These are phyloP conservation scores for Zymoseptoria passerinii DNA, from an alignment of 2,329 filamentous ascomycete species.

Conservation along the genomic window DNA sequence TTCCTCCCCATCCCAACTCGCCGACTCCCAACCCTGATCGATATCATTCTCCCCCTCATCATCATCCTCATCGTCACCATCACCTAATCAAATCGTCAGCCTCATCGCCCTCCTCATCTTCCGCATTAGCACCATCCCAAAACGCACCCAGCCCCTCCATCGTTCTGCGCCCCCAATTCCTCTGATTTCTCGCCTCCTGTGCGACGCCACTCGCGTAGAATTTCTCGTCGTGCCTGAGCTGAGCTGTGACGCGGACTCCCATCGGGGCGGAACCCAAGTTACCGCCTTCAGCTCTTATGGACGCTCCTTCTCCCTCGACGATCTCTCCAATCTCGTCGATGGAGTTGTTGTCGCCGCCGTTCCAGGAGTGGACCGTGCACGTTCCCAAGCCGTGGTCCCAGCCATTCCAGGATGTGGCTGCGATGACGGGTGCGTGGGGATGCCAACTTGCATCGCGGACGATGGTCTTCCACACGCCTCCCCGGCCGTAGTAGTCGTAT, in stretches of 20 bases:
- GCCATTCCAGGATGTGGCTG: constrained; percentile 79
- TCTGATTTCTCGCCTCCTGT: not conserved
- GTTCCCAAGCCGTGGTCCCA: constrained; percentile 65
- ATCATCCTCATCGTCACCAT: constrained; percentile 5
- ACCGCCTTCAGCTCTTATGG: constrained; percentile 25
- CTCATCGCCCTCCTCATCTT: constrained; percentile 16
- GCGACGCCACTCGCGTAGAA: constrained; percentile 29
- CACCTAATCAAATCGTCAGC: constrained; percentile 9
- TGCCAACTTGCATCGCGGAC: constrained; percentile 89
- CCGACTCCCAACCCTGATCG: not conserved
- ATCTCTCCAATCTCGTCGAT: constrained; percentile 46
- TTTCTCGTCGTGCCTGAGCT: constrained; percentile 43
- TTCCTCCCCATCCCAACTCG: constrained; percentile 4
- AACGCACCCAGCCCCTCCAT: constrained; percentile 21
- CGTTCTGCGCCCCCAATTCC: constrained; percentile 17
- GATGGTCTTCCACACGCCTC: constrained; percentile 61
- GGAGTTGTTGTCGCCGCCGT: constrained; percentile 47
- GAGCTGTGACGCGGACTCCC: constrained; percentile 54
- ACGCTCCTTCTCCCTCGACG: constrained; percentile 11
- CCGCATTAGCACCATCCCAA: constrained; percentile 19
- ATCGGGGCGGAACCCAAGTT: constrained; percentile 33
- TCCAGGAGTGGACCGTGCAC: constrained; percentile 70
- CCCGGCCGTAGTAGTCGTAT: constrained; percentile 50
- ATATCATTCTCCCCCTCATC: not conserved
- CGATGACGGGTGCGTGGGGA: constrained; percentile 72